phyloP scores from a whole-genome alignment of 768 basidiomycete genomes.

The Dioszegia hungarica region DNA sequence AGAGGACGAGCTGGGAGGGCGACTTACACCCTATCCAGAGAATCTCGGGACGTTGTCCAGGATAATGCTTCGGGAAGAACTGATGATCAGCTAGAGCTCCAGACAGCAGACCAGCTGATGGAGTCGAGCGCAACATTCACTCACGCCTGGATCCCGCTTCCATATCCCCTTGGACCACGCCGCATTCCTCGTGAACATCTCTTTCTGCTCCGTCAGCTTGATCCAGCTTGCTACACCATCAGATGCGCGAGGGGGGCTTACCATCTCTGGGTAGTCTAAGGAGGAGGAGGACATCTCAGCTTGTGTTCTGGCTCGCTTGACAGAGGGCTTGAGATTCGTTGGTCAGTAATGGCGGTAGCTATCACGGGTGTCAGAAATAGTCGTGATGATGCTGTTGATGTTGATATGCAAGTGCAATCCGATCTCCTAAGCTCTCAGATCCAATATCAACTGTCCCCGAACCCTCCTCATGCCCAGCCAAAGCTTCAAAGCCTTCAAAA shows the following conservation, averaged over 20 bases:
- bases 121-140: neutral
- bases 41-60: constrained; percentile 40
- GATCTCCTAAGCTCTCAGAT: too few species aligned
- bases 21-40: constrained; percentile 42
- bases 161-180: constrained; percentile 24
- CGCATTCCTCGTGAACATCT: constrained; percentile 29
- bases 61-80: constrained; percentile 38
- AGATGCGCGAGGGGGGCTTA: neutral
- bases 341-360: too few species aligned
- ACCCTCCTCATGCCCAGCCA: too few species aligned
- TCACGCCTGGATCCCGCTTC: constrained; percentile 30
- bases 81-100: neutral
- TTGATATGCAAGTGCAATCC: too few species aligned
- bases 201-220: constrained; percentile 8
- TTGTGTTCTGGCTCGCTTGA: neutral
- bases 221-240: neutral
- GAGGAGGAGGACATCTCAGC: neutral
- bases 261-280: constrained; percentile 24
- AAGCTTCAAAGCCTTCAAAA: too few species aligned
- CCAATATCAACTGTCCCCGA: too few species aligned
- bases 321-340: too few species aligned
- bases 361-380: too few species aligned
- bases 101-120: neutral
- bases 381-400: too few species aligned
- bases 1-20: too few species aligned